These are phyloP conservation scores for Berberis vulgaris DNA, from an alignment of 164 flowering plant species.

Conservation along the genomic window DNA sequence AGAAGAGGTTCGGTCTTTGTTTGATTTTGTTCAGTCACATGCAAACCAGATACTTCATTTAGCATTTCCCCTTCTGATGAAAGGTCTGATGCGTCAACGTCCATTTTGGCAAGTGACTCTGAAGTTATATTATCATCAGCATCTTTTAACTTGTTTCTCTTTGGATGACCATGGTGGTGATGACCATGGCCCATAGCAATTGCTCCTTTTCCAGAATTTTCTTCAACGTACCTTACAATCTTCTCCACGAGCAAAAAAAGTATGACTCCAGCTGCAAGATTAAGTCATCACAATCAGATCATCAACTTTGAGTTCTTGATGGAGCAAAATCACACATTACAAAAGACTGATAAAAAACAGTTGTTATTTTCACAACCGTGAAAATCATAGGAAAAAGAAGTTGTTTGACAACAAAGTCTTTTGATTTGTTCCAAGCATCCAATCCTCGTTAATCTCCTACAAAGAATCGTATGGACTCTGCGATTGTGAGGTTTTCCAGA, in stretches of 20 bases:
- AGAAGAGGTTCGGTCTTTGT: conserved; percentile 21
- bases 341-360: too few species aligned
- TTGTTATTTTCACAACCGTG: too few species aligned
- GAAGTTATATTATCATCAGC: conserved; percentile 17
- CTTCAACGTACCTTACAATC: conserved; percentile 88
- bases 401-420: too few species aligned
- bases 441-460: too few species aligned
- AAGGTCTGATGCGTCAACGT: conserved; percentile 12
- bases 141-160: conserved; percentile 37
- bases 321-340: too few species aligned
- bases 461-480: too few species aligned
- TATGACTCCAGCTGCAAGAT: conserved; percentile 82
- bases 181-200: conserved; percentile 47
- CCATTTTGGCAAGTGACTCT: conserved; percentile 16
- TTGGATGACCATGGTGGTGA: conserved; percentile 67
- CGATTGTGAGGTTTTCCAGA: too few species aligned
- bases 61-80: conserved; percentile 17
- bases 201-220: conserved; percentile 39
- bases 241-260: conserved; percentile 91
- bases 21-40: conserved; percentile 19
- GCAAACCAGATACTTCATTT: conserved; percentile 23
- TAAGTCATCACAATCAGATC: conserved; percentile 14
- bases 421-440: too few species aligned
- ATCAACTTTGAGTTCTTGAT: neutral
- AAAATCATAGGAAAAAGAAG: too few species aligned